Evolutionary conservation across 2,329 filamentous ascomycete genomes (phyloP), one percentile per base, ranked within the genome.

Genomic region (Aspergillus vadensis): DNA sequence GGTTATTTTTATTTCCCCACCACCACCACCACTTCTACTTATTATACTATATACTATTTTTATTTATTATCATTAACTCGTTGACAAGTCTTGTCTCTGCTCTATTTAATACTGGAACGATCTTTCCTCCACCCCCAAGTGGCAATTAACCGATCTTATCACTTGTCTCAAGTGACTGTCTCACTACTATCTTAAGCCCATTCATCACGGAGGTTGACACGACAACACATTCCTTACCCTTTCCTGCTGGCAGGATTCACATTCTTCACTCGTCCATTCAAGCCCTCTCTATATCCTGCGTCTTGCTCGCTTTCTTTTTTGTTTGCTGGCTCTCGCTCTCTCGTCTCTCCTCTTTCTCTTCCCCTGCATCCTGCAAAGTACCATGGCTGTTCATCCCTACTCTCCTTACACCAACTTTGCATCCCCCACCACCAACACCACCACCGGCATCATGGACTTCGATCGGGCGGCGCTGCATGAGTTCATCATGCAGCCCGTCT

Each of bases 401-500:
- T 19, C 36, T 47, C 50, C 23, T 43, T 55, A 47, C 27, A 32
- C 32, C 38, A 55, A 44, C 52, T 58, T 23, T 48, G 55, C 48
- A 36, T 57, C 59, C 32, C 51, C 53, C 53, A 56, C 50, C 57
- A 63, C 56, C 21, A 36, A 14, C 12, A 36, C 32, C 32, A 36
- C 32, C 32, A 36, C 30, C 30, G 30, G 32, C 32, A 36, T 36
- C 32, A 64, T 69, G 65, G 63, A 68, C 55, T 67, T 74, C 60
- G 80, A 82, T 67, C 69, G 75, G 65, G 74, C 75, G 19, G 80
- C 80, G 38, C 72, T 82, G 59, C 77, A 81, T 43, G 76, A 81
- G 60, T 82, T 82, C 59, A 74, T 82, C 57, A 75, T 75, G 56
- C 72, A 75, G 47, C 79, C 80, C n/a, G 80, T 82, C 14, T 77